A percentile compares a stretch with the other conserved stretches of the same genome.
These are phyloP conservation scores for Penicillium roqueforti DNA, from an alignment of 495 filamentous ascomycete species.

Conservation along the genomic window DNA sequence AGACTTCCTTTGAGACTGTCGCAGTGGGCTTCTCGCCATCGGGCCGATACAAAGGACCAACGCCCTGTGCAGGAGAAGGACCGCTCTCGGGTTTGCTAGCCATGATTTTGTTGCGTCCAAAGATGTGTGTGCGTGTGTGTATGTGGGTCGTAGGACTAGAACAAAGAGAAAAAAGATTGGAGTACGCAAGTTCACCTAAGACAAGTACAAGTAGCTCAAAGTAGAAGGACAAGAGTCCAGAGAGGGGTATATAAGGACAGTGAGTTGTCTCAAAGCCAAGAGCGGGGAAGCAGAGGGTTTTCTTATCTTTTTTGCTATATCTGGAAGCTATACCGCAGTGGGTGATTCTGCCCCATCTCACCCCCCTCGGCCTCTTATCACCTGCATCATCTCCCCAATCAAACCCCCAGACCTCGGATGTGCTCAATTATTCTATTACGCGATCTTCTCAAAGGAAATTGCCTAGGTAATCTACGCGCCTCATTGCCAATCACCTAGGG, in stretches of 20 bases:
- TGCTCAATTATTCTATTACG: neutral
- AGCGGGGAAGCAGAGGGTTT: conserved; percentile 11
- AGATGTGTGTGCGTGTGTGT: neutral
- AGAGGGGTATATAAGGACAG: conserved; percentile 2
- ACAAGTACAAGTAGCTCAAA: neutral
- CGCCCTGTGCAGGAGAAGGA: conserved; percentile 60
- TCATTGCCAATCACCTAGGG: neutral
- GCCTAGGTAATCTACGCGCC: neutral
- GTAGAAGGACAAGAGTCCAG: neutral
- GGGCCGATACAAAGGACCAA: conserved; percentile 75
- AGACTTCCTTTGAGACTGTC: conserved; percentile 80
- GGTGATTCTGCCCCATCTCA: conserved; percentile 11
- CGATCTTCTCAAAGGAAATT: neutral
- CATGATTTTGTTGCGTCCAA: conserved; percentile 17
- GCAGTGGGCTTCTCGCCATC: conserved; percentile 79
- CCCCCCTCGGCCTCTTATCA: conserved; percentile 7
- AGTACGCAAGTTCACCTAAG: neutral
- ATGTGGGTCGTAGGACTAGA: neutral
- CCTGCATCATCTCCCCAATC: neutral
- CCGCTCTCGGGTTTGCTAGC: conserved; percentile 25
- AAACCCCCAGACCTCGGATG: neutral
- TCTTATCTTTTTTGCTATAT: conserved; percentile 7
- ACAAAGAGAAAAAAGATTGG: neutral
- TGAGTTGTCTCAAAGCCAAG: conserved; percentile 2
- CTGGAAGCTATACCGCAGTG: conserved; percentile 8